Evolutionary conservation across 208 protist genomes (phyloP).

Genomic region (Wallacemonas sp.): DNA sequence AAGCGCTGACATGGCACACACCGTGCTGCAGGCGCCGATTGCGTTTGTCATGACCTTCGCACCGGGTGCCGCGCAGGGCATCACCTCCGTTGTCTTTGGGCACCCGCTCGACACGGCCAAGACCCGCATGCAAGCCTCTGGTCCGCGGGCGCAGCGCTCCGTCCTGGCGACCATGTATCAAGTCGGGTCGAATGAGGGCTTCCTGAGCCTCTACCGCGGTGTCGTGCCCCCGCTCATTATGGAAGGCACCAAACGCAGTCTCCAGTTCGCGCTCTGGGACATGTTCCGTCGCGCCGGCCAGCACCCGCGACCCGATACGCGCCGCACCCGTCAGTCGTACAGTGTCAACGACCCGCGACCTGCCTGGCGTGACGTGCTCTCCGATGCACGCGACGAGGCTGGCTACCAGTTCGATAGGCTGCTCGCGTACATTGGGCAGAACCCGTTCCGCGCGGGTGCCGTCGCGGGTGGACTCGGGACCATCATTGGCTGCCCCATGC

Average conservation of each 20-base stretch:
- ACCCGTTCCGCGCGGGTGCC: conserved; percentile 64
- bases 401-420: conserved; percentile 3
- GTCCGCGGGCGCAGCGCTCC: conserved; percentile 41
- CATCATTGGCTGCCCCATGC: conserved; percentile 85
- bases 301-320: background rate
- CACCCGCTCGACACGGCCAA: conserved; percentile 91
- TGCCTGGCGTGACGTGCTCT: background rate
- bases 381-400: conserved; percentile 3
- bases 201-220: conserved; percentile 81
- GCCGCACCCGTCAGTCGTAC: background rate
- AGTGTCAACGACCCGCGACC: background rate
- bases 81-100: conserved; percentile 62
- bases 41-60: conserved; percentile 29
- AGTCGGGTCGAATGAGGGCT: conserved; percentile 62
- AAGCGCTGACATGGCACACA: background rate
- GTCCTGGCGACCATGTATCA: conserved; percentile 51
- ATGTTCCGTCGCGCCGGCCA: conserved; percentile 28
- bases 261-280: conserved; percentile 88
- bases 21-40: conserved; percentile 2
- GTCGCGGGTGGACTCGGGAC: conserved; percentile 82
- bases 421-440: conserved; percentile 33
- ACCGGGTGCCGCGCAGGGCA: conserved; percentile 79
- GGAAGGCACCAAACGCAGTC: conserved; percentile 77
- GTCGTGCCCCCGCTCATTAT: conserved; percentile 77
- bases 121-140: conserved; percentile 83